Percentiles rank a stretch among this genome's conserved stretches.
These are phyloP conservation scores for Xylogone sp. DNA, from an alignment of 2,329 filamentous ascomycete species.

Conservation along the genomic window DNA sequence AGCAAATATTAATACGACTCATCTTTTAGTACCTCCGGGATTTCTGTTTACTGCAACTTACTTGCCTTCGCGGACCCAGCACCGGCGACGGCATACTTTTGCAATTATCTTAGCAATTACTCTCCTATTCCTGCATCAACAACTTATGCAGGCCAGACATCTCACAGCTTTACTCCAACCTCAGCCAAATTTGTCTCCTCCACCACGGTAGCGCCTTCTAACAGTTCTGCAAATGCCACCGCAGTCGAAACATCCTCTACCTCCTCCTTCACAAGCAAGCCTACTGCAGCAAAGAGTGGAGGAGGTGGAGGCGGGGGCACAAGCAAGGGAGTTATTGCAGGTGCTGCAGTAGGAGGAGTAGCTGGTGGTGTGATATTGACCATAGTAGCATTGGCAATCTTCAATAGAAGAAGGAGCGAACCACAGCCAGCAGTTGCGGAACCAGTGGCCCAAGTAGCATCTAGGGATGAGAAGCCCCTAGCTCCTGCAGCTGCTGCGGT, in stretches of 20 bases:
- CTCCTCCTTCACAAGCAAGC: background rate
- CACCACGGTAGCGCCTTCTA: background rate
- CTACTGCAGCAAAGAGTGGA: background rate
- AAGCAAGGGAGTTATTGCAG: slow-evolving; percentile 1
- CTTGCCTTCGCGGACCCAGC: slow-evolving; percentile 9
- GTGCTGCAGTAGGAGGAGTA: slow-evolving; percentile 11
- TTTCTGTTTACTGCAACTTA: slow-evolving; percentile 16
- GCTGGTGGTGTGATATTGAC: slow-evolving; percentile 7
- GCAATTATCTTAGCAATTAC: slow-evolving; percentile 15
- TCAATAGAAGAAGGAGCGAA: background rate
- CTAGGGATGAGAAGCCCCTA: background rate
- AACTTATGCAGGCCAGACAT: slow-evolving; percentile 6
- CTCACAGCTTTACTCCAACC: slow-evolving; percentile 6
- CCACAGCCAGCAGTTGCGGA: background rate
- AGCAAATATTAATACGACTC: no score
- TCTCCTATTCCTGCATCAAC: slow-evolving; percentile 5
- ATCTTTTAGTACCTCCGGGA: slow-evolving; percentile 14
- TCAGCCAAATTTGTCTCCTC: slow-evolving; percentile 5
- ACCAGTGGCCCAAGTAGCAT: background rate
- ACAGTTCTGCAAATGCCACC: background rate
- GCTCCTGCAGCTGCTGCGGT: background rate
- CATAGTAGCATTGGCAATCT: background rate
- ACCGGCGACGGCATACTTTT: slow-evolving; percentile 11
- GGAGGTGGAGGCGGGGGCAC: background rate
- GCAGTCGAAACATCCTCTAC: background rate